A percentile compares a stretch with the other conserved stretches of the same genome.
Conservation (phyloP, 805 yeast species). For the Ogataea minuta region DNA sequence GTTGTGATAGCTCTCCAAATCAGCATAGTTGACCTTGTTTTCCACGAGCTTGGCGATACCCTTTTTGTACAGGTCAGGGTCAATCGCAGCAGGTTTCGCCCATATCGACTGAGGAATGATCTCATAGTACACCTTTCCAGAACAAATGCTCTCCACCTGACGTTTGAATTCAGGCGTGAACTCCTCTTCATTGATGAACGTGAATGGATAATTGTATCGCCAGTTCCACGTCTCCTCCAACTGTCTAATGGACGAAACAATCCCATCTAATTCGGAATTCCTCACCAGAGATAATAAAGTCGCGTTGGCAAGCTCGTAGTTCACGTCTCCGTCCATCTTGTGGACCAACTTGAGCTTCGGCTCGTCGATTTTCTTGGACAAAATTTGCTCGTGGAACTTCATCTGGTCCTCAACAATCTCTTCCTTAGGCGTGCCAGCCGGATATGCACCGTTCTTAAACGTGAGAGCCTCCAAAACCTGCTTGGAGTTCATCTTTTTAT, state of each 20-base stretch:
- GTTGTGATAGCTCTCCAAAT: slow-evolving; percentile 72
- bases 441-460: slow-evolving; percentile 14
- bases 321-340: slow-evolving; percentile 16
- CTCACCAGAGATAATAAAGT: slow-evolving; percentile 71
- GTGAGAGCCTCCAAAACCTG: slow-evolving; percentile 17
- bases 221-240: slow-evolving; percentile 63
- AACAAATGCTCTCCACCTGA: slow-evolving; percentile 38
- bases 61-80: slow-evolving; percentile 31
- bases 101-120: slow-evolving; percentile 45
- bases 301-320: slow-evolving; percentile 52
- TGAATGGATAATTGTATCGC: slow-evolving; percentile 73
- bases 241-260: slow-evolving; percentile 51
- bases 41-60: slow-evolving; percentile 30
- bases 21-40: slow-evolving; percentile 68
- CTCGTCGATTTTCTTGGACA: slow-evolving; percentile 40
- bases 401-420: slow-evolving; percentile 38
- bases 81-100: slow-evolving; percentile 60
- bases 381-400: slow-evolving; percentile 36
- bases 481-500: slow-evolving; percentile 9
- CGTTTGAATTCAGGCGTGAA: slow-evolving; percentile 57
- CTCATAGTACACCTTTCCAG: slow-evolving; percentile 30
- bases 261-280: slow-evolving; percentile 52
- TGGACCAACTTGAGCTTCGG: slow-evolving; percentile 40
- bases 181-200: slow-evolving; percentile 67
- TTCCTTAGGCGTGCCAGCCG: slow-evolving; percentile 19